Conservation (phyloP, 2,329 filamentous ascomycete genomes). For the Blastomyces parvus region DNA sequence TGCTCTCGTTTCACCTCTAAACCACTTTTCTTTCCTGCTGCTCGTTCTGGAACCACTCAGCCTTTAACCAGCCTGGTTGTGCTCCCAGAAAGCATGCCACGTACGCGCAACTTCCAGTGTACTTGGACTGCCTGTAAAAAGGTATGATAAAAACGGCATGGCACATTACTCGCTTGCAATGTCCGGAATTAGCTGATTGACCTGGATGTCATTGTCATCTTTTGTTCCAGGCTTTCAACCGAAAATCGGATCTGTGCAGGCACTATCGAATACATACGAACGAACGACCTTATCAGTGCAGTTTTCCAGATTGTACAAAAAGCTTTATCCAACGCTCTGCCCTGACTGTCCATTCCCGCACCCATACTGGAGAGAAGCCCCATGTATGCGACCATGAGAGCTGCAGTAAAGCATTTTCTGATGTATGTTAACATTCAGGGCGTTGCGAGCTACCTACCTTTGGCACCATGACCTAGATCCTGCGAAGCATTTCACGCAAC, state of each 20-base stretch:
- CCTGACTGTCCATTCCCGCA: slow-evolving; percentile 38
- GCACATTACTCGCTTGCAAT: background rate
- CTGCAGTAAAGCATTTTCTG: slow-evolving; percentile 37
- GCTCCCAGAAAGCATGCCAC: slow-evolving; percentile 26
- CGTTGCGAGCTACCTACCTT: slow-evolving; percentile 1
- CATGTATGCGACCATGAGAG: slow-evolving; percentile 36
- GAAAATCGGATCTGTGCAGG: slow-evolving; percentile 40
- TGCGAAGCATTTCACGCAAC: background rate
- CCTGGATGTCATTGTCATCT: background rate
- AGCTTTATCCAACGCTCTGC: slow-evolving; percentile 42
- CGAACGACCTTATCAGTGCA: slow-evolving; percentile 40
- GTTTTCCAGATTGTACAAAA: slow-evolving; percentile 37
- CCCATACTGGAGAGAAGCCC: slow-evolving; percentile 38
- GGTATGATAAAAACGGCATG: slow-evolving; percentile 21
- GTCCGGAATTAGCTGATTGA: slow-evolving; percentile 8
- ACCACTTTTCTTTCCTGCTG: background rate
- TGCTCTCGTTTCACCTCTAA: slow-evolving; percentile 1
- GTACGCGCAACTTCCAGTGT: slow-evolving; percentile 37
- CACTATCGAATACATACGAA: slow-evolving; percentile 42
- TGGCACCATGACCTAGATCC: background rate
- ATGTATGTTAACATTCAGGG: slow-evolving; percentile 25
- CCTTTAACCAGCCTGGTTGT: background rate
- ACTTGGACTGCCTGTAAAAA: slow-evolving; percentile 37
- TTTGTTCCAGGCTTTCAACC: slow-evolving; percentile 37
- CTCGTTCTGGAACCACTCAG: background rate